These are phyloP conservation scores for Gymnopilus dilepis DNA, from an alignment of 768 basidiomycete genomes.

Conservation along the genomic window DNA sequence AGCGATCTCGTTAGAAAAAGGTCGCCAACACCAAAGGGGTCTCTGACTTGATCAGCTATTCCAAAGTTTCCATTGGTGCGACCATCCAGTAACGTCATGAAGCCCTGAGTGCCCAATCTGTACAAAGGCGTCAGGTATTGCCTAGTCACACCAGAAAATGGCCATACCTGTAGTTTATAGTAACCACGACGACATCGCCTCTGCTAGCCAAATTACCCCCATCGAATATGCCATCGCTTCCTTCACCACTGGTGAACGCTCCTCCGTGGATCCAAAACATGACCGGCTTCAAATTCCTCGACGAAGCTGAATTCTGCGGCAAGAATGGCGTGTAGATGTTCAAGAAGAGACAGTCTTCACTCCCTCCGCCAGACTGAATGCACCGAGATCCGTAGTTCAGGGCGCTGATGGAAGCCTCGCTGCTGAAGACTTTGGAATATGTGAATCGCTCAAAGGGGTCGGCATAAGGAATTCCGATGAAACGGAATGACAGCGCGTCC, in stretches of 20 bases:
- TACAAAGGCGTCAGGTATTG: constrained; percentile 33
- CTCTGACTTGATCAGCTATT: constrained; percentile 46
- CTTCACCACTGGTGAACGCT: constrained; percentile 46
- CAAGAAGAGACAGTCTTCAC: constrained; percentile 53
- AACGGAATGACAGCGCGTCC: constrained; percentile 54
- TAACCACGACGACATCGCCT: constrained; percentile 44
- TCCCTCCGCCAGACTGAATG: constrained; percentile 31
- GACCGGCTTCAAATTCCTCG: constrained; percentile 41
- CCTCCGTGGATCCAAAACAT: constrained; percentile 60
- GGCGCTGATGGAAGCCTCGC: constrained; percentile 34
- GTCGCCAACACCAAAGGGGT: constrained; percentile 3
- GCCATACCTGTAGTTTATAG: constrained; percentile 47
- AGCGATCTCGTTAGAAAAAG: not conserved
- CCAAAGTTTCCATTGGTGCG: constrained; percentile 52
- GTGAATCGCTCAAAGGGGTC: constrained; percentile 48
- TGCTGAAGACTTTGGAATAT: constrained; percentile 41
- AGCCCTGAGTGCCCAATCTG: constrained; percentile 46
- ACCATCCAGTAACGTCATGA: constrained; percentile 46
- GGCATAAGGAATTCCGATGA: constrained; percentile 57
- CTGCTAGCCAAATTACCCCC: constrained; percentile 51
- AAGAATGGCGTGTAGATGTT: constrained; percentile 51
- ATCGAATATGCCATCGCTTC: constrained; percentile 45
- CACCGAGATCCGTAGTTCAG: constrained; percentile 38
- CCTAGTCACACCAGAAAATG: constrained; percentile 36
- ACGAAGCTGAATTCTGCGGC: constrained; percentile 21